Conservation (phyloP, 768 basidiomycete species). For the Mycena latifolia region DNA sequence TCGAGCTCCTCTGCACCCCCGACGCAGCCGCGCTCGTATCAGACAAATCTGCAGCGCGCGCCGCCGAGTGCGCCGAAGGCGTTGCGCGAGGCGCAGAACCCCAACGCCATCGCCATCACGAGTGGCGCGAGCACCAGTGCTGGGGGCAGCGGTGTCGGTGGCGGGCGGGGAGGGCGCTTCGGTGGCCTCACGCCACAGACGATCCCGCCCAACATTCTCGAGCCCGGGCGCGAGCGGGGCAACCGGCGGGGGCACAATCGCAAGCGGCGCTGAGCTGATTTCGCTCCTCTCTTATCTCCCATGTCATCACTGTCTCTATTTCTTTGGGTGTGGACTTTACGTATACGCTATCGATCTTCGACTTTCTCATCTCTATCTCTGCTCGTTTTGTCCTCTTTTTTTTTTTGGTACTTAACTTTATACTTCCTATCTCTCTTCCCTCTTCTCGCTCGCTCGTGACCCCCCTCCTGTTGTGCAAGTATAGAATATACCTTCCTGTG, state of each 20-base stretch:
- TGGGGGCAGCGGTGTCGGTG: neutral
- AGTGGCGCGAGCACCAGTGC: neutral
- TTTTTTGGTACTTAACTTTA: slow-evolving; percentile 21
- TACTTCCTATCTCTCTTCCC: slow-evolving; percentile 13
- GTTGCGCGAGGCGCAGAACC: slow-evolving; percentile 33
- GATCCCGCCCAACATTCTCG: neutral
- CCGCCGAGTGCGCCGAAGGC: slow-evolving; percentile 37
- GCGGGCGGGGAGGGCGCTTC: neutral
- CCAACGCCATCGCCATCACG: neutral
- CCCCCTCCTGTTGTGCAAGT: too few species aligned
- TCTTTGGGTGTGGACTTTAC: neutral
- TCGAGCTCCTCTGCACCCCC: slow-evolving; percentile 15
- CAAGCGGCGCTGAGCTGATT: neutral
- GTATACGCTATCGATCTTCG: too few species aligned
- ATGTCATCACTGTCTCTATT: neutral
- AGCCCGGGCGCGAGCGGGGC: neutral
- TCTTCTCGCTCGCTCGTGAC: neutral
- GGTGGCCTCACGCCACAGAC: slow-evolving; percentile 17
- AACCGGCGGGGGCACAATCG: neutral
- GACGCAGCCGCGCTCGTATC: slow-evolving; percentile 35
- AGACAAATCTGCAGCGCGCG: slow-evolving; percentile 18
- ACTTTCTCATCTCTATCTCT: neutral
- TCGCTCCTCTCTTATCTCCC: neutral
- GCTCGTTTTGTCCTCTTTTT: neutral
- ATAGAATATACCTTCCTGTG: too few species aligned